Percentiles rank a stretch among this genome's conserved stretches.
Evolutionary conservation across 2,329 filamentous ascomycete genomes (phyloP).

Genomic region (Myriosclerotinia duriaeana): DNA sequence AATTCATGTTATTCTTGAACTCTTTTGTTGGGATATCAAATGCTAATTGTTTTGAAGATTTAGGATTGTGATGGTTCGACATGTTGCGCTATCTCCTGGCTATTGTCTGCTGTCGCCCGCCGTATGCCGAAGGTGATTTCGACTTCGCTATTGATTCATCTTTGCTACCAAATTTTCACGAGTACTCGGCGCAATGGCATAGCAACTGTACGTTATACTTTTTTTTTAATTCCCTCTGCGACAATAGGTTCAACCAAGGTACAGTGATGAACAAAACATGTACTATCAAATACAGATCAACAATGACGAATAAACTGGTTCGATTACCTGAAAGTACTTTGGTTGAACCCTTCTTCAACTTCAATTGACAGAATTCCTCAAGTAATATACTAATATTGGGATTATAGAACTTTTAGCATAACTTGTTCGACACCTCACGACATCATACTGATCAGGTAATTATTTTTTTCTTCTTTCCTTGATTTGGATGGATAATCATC

Average conservation of each 20-base stretch:
- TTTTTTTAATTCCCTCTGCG: conserved; percentile 3
- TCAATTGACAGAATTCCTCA: not conserved
- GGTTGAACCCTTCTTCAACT: conserved; percentile 19
- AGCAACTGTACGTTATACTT: conserved; percentile 35
- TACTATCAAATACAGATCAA: conserved; percentile 49
- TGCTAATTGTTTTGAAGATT: conserved; percentile 30
- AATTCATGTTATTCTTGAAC: not conserved
- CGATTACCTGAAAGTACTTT: conserved; percentile 41
- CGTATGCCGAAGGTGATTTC: not conserved
- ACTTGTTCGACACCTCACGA: not conserved
- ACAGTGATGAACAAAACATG: conserved; percentile 46
- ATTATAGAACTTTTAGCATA: conserved; percentile 17
- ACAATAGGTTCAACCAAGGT: conserved; percentile 25
- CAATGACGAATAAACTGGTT: conserved; percentile 42
- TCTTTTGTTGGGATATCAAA: not conserved
- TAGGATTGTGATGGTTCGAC: not conserved
- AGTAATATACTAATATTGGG: conserved; percentile 5
- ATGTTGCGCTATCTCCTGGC: no score
- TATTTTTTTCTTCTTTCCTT: not conserved
- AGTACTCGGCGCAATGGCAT: not conserved
- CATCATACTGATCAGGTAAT: conserved; percentile 14
- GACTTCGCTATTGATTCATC: not conserved
- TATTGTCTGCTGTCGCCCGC: not conserved
- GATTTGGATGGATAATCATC: conserved; percentile 7
- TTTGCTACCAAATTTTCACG: not conserved